Evolutionary conservation across 805 yeast genomes (phyloP).

Genomic region (Starmerella bombi): DNA sequence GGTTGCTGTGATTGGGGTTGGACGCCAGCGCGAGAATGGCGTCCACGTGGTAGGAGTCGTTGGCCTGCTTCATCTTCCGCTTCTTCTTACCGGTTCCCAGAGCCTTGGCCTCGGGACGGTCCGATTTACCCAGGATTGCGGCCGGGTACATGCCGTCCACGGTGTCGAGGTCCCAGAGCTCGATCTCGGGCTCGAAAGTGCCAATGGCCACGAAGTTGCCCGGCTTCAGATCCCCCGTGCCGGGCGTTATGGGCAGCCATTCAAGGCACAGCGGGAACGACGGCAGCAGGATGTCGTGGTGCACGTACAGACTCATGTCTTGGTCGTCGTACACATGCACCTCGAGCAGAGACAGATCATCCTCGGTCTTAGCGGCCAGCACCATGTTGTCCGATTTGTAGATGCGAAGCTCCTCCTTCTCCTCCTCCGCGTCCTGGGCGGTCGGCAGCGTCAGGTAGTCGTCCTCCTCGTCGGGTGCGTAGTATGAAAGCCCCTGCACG

Average conservation of each 20-base stretch:
- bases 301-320: slow-evolving; percentile 73
- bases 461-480: slow-evolving; percentile 37
- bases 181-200: slow-evolving; percentile 94
- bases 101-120: slow-evolving; percentile 26
- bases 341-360: slow-evolving; percentile 81
- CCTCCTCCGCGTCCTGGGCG: slow-evolving; percentile 56
- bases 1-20: slow-evolving; percentile 66
- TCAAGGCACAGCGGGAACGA: slow-evolving; percentile 94
- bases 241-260: slow-evolving; percentile 57
- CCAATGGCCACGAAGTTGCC: slow-evolving; percentile 96
- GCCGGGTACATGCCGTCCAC: slow-evolving; percentile 93
- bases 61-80: slow-evolving; percentile 40
- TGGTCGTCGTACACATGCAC: slow-evolving; percentile 91
- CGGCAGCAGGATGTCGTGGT: slow-evolving; percentile 93
- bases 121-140: slow-evolving; percentile 63
- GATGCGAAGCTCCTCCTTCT: slow-evolving; percentile 69
- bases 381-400: slow-evolving; percentile 83
- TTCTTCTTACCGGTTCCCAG: slow-evolving; percentile 30
- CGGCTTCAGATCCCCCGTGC: slow-evolving; percentile 40
- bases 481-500: slow-evolving; percentile 31
- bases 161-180: slow-evolving; percentile 89
- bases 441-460: slow-evolving; percentile 42
- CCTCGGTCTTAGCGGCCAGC: slow-evolving; percentile 89
- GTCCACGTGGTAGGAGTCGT: slow-evolving; percentile 77
- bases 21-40: slow-evolving; percentile 82